Conservation (phyloP, 306 rosid species). For the Sophora flavescens region DNA sequence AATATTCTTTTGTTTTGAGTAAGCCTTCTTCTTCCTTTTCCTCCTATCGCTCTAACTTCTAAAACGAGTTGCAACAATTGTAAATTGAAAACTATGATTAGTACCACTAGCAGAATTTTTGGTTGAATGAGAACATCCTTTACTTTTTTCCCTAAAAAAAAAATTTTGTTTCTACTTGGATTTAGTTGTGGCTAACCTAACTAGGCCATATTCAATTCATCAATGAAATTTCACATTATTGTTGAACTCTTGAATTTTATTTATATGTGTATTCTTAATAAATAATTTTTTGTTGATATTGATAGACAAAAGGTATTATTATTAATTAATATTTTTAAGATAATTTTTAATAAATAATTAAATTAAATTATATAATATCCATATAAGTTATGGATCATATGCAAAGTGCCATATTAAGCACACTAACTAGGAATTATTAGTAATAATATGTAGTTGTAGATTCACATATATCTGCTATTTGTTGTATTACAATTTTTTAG, state of each 20-base stretch:
- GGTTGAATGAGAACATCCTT: constrained; percentile 10
- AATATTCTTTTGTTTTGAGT: constrained; percentile 96
- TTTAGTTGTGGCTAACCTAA: constrained; percentile 7
- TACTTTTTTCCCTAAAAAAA: neutral
- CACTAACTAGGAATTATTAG: constrained; percentile 25
- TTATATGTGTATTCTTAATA: neutral
- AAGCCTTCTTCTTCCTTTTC: constrained; percentile 54
- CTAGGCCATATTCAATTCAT: constrained; percentile 31
- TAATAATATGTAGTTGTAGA: constrained; percentile 5
- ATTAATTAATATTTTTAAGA: no score
- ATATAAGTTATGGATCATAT: neutral
- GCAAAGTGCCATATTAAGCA: neutral
- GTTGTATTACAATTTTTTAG: constrained; percentile 9
- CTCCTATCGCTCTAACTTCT: neutral
- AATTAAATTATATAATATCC: constrained; percentile 27
- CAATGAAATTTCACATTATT: constrained; percentile 37
- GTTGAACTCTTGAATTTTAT: constrained; percentile 11
- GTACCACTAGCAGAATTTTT: neutral
- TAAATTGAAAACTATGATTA: constrained; percentile 12
- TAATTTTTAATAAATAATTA: constrained; percentile 5
- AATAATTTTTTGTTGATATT: no score
- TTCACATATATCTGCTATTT: constrained; percentile 4
- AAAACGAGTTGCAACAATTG: constrained; percentile 8
- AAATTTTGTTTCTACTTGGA: neutral
- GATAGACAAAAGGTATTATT: no score